Evolutionary conservation across 1,284 basidiomycete genomes (phyloP).

Genomic region (Flammula alnicola): DNA sequence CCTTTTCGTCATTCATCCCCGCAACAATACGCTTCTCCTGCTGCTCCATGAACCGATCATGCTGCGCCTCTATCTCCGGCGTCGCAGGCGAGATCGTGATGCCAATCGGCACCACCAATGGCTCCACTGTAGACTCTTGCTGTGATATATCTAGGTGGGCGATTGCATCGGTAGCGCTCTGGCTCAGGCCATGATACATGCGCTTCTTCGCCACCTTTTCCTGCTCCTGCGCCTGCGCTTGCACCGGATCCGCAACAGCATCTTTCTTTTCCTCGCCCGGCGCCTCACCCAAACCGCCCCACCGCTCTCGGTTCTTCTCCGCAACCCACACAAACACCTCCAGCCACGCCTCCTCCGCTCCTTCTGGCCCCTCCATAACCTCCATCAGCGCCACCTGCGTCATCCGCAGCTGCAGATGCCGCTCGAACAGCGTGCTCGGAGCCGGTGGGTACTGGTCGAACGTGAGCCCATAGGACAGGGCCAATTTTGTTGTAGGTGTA

Average conservation of each 20-base stretch:
- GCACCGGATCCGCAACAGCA: conserved; percentile 38
- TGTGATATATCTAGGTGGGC: conserved; percentile 30
- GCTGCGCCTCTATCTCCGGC: conserved; percentile 1
- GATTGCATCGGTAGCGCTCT: conserved; percentile 1
- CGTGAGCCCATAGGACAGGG: conserved; percentile 33
- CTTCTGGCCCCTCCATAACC: conserved; percentile 84
- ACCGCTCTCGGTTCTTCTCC: conserved; percentile 41
- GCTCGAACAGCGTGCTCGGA: conserved; percentile 71
- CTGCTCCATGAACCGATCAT: background rate
- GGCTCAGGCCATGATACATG: conserved; percentile 5
- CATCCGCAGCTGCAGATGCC: conserved; percentile 86
- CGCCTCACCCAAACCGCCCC: conserved; percentile 34
- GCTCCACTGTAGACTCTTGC: conserved; percentile 4
- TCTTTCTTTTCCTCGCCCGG: conserved; percentile 33
- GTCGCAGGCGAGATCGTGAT: conserved; percentile 22
- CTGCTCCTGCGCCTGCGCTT: background rate
- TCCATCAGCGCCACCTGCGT: conserved; percentile 87
- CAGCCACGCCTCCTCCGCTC: conserved; percentile 83
- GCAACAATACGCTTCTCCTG: conserved; percentile 4
- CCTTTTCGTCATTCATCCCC: conserved; percentile 6
- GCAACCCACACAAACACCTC: conserved; percentile 89
- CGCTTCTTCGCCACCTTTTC: conserved; percentile 7
- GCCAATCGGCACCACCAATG: conserved; percentile 16
- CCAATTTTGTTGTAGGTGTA: background rate
- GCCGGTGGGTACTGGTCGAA: conserved; percentile 60